Evolutionary conservation across 192 early-diverging fungal species (phyloP).

Genomic region (Oehlia diaphana): DNA sequence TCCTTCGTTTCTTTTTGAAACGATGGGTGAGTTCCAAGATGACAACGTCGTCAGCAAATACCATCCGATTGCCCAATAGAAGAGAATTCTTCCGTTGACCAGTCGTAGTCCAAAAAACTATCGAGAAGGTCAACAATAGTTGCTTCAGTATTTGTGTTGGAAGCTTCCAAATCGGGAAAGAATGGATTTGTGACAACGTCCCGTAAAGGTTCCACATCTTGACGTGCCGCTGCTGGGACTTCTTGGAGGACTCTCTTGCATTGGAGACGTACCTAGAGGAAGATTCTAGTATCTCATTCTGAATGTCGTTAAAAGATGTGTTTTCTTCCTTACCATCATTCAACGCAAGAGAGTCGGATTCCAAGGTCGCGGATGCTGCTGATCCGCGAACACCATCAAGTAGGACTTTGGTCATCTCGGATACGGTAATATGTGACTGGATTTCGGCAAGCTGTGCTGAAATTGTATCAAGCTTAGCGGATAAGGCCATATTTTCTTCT

Average conservation of each 20-base stretch:
- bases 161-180: slow-evolving; percentile 30
- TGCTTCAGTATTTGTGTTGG: slow-evolving; percentile 41
- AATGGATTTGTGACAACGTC: slow-evolving; percentile 26
- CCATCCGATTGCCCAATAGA: slow-evolving; percentile 14
- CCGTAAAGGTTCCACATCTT: slow-evolving; percentile 27
- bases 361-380: slow-evolving; percentile 47
- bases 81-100: slow-evolving; percentile 32
- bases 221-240: slow-evolving; percentile 31
- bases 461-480: slow-evolving; percentile 33
- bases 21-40: slow-evolving; percentile 26
- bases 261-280: slow-evolving; percentile 9
- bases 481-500: slow-evolving; percentile 45
- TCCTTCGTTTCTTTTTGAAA: slow-evolving; percentile 9
- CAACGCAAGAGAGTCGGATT: slow-evolving; percentile 11
- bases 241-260: slow-evolving; percentile 18
- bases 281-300: slow-evolving; percentile 13
- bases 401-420: slow-evolving; percentile 37
- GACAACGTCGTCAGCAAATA: slow-evolving; percentile 28
- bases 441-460: slow-evolving; percentile 37
- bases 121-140: slow-evolving; percentile 50
- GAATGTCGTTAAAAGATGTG: neutral
- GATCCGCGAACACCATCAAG: slow-evolving; percentile 54
- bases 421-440: slow-evolving; percentile 42
- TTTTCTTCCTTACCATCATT: slow-evolving; percentile 15
- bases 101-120: slow-evolving; percentile 51